Conservation (phyloP, 495 filamentous ascomycete species). For the Neurospora hispaniola region DNA sequence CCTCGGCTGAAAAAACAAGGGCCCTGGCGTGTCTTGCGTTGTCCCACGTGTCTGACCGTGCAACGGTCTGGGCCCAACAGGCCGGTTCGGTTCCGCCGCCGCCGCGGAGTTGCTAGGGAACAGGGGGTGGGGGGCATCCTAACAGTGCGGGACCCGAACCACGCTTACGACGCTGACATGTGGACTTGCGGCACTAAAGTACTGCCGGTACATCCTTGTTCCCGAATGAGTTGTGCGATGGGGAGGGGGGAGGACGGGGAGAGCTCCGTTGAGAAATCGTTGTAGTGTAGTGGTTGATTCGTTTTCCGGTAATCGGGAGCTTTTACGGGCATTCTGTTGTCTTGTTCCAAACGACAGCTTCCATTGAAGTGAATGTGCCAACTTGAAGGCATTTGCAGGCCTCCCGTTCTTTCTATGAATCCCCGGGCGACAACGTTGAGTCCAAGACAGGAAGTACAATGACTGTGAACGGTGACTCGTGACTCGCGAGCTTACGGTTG, state of each 20-base stretch:
- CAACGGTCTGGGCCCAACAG: not conserved
- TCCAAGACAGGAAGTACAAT: not conserved
- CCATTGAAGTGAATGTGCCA: too few relatives aligned
- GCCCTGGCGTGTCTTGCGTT: not conserved
- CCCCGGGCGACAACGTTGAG: not conserved
- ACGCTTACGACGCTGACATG: not conserved
- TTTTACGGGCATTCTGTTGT: not conserved
- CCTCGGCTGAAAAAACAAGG: not conserved
- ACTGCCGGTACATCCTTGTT: not conserved
- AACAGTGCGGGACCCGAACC: not conserved
- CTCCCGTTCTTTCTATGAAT: not conserved
- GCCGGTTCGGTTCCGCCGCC: not conserved
- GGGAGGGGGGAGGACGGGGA: not conserved
- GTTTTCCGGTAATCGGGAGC: not conserved
- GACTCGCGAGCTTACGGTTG: not conserved
- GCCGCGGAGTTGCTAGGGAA: not conserved
- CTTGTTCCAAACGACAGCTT: not conserved
- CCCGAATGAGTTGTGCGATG: not conserved
- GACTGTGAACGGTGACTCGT: not conserved
- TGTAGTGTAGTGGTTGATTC: not conserved
- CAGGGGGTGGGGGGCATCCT: not conserved
- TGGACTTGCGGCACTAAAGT: not conserved
- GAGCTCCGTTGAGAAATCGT: not conserved
- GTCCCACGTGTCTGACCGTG: not conserved
- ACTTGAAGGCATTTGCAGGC: not conserved